phyloP scores from a whole-genome alignment of 768 basidiomycete species.

The Neoboletus subvelutipes region DNA sequence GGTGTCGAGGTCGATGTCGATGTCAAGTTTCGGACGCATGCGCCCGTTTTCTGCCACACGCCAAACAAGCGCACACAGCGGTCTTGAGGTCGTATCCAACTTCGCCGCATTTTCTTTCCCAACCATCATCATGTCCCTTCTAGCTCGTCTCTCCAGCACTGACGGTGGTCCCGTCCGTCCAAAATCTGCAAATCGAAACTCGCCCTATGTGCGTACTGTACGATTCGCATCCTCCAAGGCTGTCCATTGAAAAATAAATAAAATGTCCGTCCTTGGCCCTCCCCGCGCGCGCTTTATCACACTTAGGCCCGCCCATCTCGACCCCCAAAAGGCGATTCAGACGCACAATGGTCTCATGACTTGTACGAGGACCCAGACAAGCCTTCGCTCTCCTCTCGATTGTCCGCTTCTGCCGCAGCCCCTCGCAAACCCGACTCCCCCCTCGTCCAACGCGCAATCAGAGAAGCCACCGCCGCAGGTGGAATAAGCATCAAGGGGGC shows the following conservation, averaged over 20 bases:
- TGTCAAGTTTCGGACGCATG: neutral
- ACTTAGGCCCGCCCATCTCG: constrained; percentile 44
- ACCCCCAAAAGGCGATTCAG: constrained; percentile 61
- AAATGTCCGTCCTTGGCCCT: constrained; percentile 7
- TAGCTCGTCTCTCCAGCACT: constrained; percentile 30
- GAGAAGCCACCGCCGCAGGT: constrained; percentile 50
- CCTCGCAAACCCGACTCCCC: constrained; percentile 54
- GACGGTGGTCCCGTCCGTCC: constrained; percentile 34
- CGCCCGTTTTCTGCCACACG: constrained; percentile 27
- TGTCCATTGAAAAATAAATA: constrained; percentile 22
- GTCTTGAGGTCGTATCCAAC: neutral
- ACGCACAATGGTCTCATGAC: constrained; percentile 72
- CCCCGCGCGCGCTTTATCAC: neutral
- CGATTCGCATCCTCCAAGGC: constrained; percentile 29
- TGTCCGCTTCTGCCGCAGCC: constrained; percentile 41
- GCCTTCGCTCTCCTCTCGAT: constrained; percentile 53
- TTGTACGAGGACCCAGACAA: constrained; percentile 61
- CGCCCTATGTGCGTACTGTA: constrained; percentile 37
- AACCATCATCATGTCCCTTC: constrained; percentile 29
- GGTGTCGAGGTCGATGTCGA: neutral
- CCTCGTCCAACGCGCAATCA: constrained; percentile 60
- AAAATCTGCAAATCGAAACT: constrained; percentile 30
- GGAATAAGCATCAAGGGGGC: constrained; percentile 71
- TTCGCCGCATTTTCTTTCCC: constrained; percentile 7
- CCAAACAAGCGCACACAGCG: constrained; percentile 29